Evolutionary conservation across 768 basidiomycete genomes (phyloP), one percentile per base, ranked within the genome.

Genomic region (Dendrothele bispora): DNA sequence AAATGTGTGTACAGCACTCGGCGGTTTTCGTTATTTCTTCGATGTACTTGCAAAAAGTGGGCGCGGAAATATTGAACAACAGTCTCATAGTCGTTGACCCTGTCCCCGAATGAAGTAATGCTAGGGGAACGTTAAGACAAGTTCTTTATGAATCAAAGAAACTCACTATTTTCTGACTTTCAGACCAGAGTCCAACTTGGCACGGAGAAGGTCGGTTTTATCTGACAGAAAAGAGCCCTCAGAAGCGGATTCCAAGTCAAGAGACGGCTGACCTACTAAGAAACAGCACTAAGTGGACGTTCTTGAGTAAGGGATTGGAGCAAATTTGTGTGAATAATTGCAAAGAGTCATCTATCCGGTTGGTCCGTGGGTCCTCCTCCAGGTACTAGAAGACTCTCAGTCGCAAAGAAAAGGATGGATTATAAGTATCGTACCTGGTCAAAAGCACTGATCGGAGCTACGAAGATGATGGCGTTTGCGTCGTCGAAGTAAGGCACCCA

Each of bases 301-400:
- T 84, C 62, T 89, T 90, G 42, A 93, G 70, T 42, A 92, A 75
- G 27, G 79, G 76, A 61, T 91, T 92, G 27, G 86, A 84, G 60
- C 89, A 91, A 10, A 92, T 89, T 57, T 89, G 79, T 4, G 88
- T 91, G 64, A 91, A 93, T 20, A 92, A 72, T 66, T 90, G 90
- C n/a, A 93, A 67, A 1, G 90, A 91, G 61, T 93, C 91, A 53
- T 92, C 88, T 26, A 93, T 89, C 40, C 91, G 74, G 56, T 93
- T 93, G 32, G 86, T 86, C 48, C 85, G 78, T 24, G 86, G 85
- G 59, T 93, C 91, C 70, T 93, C 91, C 60, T 91, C 87, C 20
- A 93, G 74, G 63, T 91, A 91, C 88, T 92, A 55, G 20, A 38
- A 51, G 26, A 51, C 52, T 12, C 29, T 43, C 7, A 37, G 28